A percentile compares a stretch with the other conserved stretches of the same genome.
phyloP scores from a whole-genome alignment of 1,284 basidiomycete genomes.

The Ustilago bromivora region DNA sequence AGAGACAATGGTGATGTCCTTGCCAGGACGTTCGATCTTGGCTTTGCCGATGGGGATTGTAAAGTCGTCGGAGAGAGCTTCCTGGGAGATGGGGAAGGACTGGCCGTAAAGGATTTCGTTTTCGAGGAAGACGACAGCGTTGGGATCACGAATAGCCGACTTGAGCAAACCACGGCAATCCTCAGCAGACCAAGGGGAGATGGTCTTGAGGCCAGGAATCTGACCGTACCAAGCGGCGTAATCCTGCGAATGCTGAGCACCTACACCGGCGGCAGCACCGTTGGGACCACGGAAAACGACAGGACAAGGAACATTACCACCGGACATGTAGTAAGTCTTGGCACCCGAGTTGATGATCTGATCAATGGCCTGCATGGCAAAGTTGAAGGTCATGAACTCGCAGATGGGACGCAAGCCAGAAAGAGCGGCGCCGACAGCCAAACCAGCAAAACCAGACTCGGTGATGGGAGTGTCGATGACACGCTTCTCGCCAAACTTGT shows the following conservation, averaged over 20 bases:
- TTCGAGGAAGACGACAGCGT: slow-evolving; percentile 97
- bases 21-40: slow-evolving; percentile 92
- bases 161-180: slow-evolving; percentile 99
- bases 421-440: slow-evolving; percentile 94
- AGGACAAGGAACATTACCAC: slow-evolving; percentile 95
- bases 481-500: slow-evolving; percentile 99
- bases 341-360: slow-evolving; percentile 99
- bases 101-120: slow-evolving; percentile 99
- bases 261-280: slow-evolving; percentile 97
- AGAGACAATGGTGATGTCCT: slow-evolving; percentile 93
- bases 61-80: slow-evolving; percentile 95
- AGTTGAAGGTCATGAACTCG: slow-evolving; percentile 96
- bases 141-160: slow-evolving; percentile 96
- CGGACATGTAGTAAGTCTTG: slow-evolving; percentile 99
- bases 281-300: slow-evolving; percentile 99
- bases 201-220: slow-evolving; percentile 95
- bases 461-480: slow-evolving; percentile 92
- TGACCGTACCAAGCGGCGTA: slow-evolving; percentile 85
- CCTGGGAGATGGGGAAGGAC: slow-evolving; percentile 92
- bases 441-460: slow-evolving; percentile 97
- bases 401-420: slow-evolving; percentile 95
- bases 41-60: slow-evolving; percentile 93
- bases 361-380: slow-evolving; percentile 83
- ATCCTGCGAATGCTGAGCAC: slow-evolving; percentile 76
- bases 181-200: slow-evolving; percentile 96